Conservation (phyloP, 371 early-diverging fungal species). For the Actinomortierella ambigua region DNA sequence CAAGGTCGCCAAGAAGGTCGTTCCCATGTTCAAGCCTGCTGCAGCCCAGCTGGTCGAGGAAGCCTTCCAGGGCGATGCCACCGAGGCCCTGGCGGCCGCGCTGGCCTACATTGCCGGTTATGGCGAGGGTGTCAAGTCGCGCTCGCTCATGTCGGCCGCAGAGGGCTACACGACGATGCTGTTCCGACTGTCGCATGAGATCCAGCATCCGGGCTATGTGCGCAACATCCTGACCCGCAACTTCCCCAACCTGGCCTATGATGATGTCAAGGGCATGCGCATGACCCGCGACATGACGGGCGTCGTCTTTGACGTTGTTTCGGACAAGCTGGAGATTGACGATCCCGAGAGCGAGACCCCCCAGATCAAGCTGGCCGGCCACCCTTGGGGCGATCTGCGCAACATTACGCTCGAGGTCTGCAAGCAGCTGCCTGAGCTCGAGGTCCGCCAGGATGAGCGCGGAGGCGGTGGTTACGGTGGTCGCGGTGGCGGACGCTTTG, state of each 20-base stretch:
- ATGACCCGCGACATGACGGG: slow-evolving; percentile 82
- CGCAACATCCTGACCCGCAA: slow-evolving; percentile 74
- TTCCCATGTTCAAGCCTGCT: slow-evolving; percentile 74
- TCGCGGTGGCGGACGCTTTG: slow-evolving; percentile 47
- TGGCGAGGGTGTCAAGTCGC: slow-evolving; percentile 75
- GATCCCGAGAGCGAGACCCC: slow-evolving; percentile 41
- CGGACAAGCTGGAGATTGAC: slow-evolving; percentile 66
- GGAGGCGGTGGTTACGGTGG: slow-evolving; percentile 53
- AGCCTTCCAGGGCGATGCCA: slow-evolving; percentile 55
- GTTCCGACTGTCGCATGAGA: slow-evolving; percentile 62
- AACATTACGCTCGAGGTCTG: slow-evolving; percentile 71
- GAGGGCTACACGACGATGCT: slow-evolving; percentile 81
- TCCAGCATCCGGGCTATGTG: slow-evolving; percentile 82
- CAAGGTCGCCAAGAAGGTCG: slow-evolving; percentile 71
- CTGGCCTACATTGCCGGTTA: slow-evolving; percentile 88
- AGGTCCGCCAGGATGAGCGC: slow-evolving; percentile 54
- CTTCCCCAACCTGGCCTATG: slow-evolving; percentile 70
- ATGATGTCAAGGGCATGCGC: slow-evolving; percentile 75
- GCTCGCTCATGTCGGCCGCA: slow-evolving; percentile 82
- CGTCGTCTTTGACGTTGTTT: slow-evolving; percentile 81
- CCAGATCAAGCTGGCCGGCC: slow-evolving; percentile 56
- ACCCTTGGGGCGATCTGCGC: slow-evolving; percentile 63
- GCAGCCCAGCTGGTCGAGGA: slow-evolving; percentile 73
- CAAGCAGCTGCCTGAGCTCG: slow-evolving; percentile 78
- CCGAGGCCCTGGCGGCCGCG: slow-evolving; percentile 79